Evolutionary conservation across 23 red algal species (phyloP), one percentile per base, ranked within the genome.

Genomic region (Agarophyton chilense): DNA sequence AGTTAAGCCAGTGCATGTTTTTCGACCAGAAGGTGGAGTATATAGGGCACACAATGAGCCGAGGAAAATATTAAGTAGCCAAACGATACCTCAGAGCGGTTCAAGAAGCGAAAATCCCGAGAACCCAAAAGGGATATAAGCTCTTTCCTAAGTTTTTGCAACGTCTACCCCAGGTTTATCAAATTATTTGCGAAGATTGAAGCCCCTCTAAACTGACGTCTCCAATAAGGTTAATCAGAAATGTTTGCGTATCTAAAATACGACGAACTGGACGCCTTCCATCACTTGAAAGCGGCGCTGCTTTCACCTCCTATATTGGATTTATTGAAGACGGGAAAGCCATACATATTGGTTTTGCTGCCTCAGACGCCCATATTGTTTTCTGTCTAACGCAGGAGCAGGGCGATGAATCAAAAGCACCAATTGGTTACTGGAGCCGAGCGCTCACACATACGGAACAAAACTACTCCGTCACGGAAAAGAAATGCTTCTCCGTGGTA

Each of bases 361-460:
- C 79, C 5, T 65, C 31, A 19, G 54, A 40, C 1, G 40, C 32
- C 4, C 55, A 65, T 39, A 60, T 83, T 19, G 79, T 53, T 1
- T 83, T 21, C n/a, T n/a, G n/a, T n/a, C n/a, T n/a, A n/a, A n/a
- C n/a, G n/a, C n/a, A n/a, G n/a, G n/a, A n/a, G n/a, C 61, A 64
- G 29, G 52, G 22, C 17, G 58, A 66, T 0, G 54, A 56, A 14
- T 34, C 54, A 24, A 43, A 67, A 35, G 25, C 58, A 42, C 72
- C 71, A 0, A 67, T 90, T 57, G 71, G 72, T 25, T 90, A 90
- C 54, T 63, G 57, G 68, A 90, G 86, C 54, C 0, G 52, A 67
- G 50, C 45, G 7, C 86, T 79, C 11, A 55, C 21, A 21, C 14
- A 78, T 10, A 52, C 70, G 4, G 72, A 79, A 38, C 50, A 61